Conservation (phyloP, 257 asterid species). For the Solanum clarkiae region DNA sequence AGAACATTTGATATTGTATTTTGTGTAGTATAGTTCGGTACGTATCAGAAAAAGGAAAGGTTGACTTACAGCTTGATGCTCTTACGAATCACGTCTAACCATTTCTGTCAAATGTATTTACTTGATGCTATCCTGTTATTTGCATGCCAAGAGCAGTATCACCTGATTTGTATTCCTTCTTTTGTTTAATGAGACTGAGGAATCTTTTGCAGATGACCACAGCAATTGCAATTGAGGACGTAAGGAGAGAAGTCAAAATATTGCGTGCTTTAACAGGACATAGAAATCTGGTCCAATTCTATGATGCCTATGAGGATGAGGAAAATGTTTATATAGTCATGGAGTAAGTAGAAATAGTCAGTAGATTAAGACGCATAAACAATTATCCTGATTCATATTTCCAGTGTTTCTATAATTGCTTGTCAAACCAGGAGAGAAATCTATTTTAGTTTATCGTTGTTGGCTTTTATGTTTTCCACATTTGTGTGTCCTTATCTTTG, state of each 20-base stretch:
- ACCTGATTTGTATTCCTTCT: neutral
- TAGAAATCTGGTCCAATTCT: slow-evolving; percentile 47
- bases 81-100: neutral
- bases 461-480: neutral
- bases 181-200: neutral
- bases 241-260: slow-evolving; percentile 55
- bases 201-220: slow-evolving; percentile 50
- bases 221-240: slow-evolving; percentile 57
- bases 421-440: neutral
- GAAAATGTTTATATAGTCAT: slow-evolving; percentile 49
- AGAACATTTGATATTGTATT: neutral
- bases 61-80: neutral
- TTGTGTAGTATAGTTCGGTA: neutral
- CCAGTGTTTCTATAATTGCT: neutral
- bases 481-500: neutral
- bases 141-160: neutral
- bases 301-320: slow-evolving; percentile 59
- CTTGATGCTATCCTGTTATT: neutral
- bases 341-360: slow-evolving; percentile 39
- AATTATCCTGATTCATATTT: no score
- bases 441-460: neutral
- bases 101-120: neutral
- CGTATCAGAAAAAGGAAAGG: neutral
- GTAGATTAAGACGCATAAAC: no score
- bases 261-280: slow-evolving; percentile 56